A percentile compares a stretch with the other conserved stretches of the same genome.
Conservation (phyloP, 2,329 filamentous ascomycete genomes). For the Fusarium sp. region DNA sequence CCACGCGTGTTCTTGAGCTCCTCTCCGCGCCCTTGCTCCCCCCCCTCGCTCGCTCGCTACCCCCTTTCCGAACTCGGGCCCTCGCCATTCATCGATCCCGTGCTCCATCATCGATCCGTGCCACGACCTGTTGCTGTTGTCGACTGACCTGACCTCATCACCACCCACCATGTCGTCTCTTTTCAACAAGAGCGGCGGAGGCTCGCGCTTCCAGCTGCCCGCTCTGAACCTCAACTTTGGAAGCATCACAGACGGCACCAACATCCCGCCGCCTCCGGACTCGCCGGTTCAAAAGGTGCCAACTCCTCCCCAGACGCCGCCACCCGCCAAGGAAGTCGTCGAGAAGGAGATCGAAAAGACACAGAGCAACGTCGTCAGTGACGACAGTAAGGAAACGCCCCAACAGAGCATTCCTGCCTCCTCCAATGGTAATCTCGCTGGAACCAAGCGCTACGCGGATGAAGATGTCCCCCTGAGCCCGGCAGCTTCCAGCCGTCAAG, state of each 20-base stretch:
- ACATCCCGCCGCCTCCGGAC: conserved; percentile 68
- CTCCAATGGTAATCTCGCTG: conserved; percentile 56
- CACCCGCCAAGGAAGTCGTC: conserved; percentile 39
- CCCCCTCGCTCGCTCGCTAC: conserved; percentile 3
- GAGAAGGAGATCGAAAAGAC: conserved; percentile 30
- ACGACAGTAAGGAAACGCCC: conserved; percentile 33
- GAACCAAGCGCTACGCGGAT: conserved; percentile 62
- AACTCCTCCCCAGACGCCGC: conserved; percentile 54
- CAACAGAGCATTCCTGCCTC: conserved; percentile 40
- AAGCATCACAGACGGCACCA: conserved; percentile 69
- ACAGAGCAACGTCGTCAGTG: conserved; percentile 22
- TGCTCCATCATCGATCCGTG: conserved; percentile 24
- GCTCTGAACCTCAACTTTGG: conserved; percentile 68
- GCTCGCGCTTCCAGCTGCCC: conserved; percentile 65
- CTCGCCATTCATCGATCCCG: conserved; percentile 14
- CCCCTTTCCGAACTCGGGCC: conserved; percentile 25
- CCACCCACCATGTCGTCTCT: conserved; percentile 46
- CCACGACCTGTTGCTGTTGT: conserved; percentile 10
- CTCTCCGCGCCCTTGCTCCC: conserved; percentile 1
- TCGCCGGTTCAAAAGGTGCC: conserved; percentile 63
- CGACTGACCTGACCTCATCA: not conserved
- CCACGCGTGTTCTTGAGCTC: conserved; percentile 3
- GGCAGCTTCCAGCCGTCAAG: conserved; percentile 61
- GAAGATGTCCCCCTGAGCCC: conserved; percentile 65
- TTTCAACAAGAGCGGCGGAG: conserved; percentile 42